Evolutionary conservation across 176 grass and related monocot species (phyloP).

Genomic region (Secale cereale): DNA sequence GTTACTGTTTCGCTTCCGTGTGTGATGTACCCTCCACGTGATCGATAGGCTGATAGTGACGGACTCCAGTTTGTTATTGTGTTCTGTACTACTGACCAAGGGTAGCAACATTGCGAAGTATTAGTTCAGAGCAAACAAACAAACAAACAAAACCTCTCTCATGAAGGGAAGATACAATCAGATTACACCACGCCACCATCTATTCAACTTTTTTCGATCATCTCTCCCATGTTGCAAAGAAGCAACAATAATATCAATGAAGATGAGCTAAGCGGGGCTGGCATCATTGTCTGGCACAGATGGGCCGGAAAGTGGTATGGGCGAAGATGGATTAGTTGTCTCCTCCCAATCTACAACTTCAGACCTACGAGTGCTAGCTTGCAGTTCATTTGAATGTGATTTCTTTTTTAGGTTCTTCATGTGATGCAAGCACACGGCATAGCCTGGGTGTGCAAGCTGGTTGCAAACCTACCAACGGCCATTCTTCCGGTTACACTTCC

Average conservation of each 20-base stretch:
- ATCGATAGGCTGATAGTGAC: too few relatives aligned
- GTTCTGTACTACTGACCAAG: too few relatives aligned
- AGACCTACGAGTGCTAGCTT: background rate
- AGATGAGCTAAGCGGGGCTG: background rate
- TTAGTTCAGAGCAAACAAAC: too few relatives aligned
- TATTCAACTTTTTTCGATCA: background rate
- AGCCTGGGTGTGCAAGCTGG: background rate
- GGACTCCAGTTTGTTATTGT: too few relatives aligned
- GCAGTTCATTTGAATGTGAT: background rate
- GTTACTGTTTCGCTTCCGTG: too few relatives aligned
- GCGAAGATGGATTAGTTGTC: background rate
- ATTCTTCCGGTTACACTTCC: background rate
- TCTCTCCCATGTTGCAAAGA: background rate
- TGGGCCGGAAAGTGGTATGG: background rate
- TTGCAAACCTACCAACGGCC: background rate
- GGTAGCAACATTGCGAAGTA: too few relatives aligned
- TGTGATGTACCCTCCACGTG: too few relatives aligned
- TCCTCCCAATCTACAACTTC: background rate
- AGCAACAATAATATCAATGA: background rate
- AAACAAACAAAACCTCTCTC: too few relatives aligned
- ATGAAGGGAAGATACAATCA: too few relatives aligned
- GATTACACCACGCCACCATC: too few relatives aligned
- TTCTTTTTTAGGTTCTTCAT: background rate
- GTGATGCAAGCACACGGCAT: background rate
- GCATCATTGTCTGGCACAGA: background rate